phyloP scores from a whole-genome alignment of 495 filamentous ascomycete genomes.

The Elaphomyces granulatus region DNA sequence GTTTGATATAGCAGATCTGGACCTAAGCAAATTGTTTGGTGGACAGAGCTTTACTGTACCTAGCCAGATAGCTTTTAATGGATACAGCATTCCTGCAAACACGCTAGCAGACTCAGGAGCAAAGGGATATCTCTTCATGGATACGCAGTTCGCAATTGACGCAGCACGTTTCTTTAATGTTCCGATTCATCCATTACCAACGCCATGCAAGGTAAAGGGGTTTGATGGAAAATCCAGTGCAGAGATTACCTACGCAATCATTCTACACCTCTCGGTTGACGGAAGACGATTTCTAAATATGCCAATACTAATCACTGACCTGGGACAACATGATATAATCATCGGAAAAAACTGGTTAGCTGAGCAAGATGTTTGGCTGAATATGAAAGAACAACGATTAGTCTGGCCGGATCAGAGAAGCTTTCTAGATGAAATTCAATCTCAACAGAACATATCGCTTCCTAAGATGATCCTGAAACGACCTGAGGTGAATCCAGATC shows the following conservation, averaged over 20 bases:
- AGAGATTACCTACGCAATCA: background rate
- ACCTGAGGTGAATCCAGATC: background rate
- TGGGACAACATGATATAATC: conserved; percentile 1
- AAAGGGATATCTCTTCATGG: conserved; percentile 4
- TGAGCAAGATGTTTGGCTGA: background rate
- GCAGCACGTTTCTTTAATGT: background rate
- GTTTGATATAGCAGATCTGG: background rate
- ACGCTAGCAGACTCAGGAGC: conserved; percentile 4
- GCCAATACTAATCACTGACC: background rate
- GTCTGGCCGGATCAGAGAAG: background rate
- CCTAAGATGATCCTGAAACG: background rate
- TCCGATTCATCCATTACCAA: background rate
- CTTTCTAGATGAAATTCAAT: background rate
- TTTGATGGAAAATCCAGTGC: background rate
- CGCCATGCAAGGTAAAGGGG: background rate
- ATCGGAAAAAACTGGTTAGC: background rate
- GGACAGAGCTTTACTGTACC: conserved; percentile 4
- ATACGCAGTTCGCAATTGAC: background rate
- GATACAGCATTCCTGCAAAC: background rate
- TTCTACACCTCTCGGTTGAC: conserved; percentile 1
- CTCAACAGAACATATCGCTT: background rate
- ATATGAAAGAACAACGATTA: conserved; percentile 1
- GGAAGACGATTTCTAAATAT: background rate
- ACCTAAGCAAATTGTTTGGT: conserved; percentile 2
- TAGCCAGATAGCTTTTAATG: conserved; percentile 6